Evolutionary conservation across 768 basidiomycete genomes (phyloP), one percentile per base, ranked within the genome.

Genomic region (Lentinula edodes): DNA sequence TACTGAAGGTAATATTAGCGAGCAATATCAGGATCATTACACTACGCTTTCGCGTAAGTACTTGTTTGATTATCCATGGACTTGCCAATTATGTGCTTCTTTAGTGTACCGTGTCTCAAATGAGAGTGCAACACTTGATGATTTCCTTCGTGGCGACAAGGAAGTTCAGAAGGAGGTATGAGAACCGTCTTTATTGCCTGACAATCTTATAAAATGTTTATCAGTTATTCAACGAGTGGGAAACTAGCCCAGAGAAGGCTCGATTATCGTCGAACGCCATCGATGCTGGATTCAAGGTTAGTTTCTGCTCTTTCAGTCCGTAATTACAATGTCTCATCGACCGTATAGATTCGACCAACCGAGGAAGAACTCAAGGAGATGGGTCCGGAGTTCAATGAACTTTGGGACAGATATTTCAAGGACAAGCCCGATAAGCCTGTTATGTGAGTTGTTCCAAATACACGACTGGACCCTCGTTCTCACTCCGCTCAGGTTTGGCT

Each of bases 371-470:
- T 88, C 62, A 88, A 87, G 70, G 85, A 88, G 71, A 88, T 88
- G 86, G 87, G 87, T n/a, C 87, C 86, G 15, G 87, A 89, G 67
- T 89, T 88, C 74, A 86, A 86, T 66, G 75, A 77, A 64, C 80
- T 88, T 52, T 88, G 83, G 84, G 73, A 89, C 69, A 78, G 42
- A 34, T 89, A 90, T 75, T 89, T 90, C 82, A 87, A 85, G 77
- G 84, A 89, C 76, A 89, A 88, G 76, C 87, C 87, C 58, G 87
- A 88, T 77, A 89, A 89, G 77, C 88, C 87, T 3, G 85, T 88
- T 62, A 88, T 88, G 86, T 83, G 70, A 59, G 77, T 70, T 0
- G 28, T 23, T 15, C 36, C 13, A 36, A n/a, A 12, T 10, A 36
- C 18, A 15, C 20, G 15, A 39, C 28, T 28, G 28, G 28, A 28